phyloP scores from a whole-genome alignment of 805 yeast species.

The Candida tallmaniae region DNA sequence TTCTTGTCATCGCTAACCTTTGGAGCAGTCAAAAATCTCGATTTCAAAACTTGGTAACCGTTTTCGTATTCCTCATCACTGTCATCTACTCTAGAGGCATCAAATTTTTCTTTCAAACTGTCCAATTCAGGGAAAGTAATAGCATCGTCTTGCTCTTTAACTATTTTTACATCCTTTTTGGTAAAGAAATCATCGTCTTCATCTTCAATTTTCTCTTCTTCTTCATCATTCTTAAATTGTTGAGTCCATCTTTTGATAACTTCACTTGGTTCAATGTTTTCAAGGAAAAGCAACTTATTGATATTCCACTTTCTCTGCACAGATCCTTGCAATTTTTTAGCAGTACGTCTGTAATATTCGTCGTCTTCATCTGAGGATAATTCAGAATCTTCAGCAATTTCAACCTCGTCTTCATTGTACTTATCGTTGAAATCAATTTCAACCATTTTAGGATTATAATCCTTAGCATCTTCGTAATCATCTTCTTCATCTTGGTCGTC shows the following conservation, averaged over 20 bases:
- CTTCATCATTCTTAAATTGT: constrained; percentile 40
- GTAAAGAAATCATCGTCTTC: constrained; percentile 55
- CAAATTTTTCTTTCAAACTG: constrained; percentile 44
- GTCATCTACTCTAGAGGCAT: constrained; percentile 20
- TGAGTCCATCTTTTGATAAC: constrained; percentile 69
- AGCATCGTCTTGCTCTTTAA: constrained; percentile 27
- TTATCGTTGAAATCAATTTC: constrained; percentile 44
- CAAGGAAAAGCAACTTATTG: constrained; percentile 73
- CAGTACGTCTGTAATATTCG: constrained; percentile 45
- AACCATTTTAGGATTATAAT: constrained; percentile 33
- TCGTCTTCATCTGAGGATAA: constrained; percentile 35
- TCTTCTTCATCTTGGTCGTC: constrained; percentile 43
- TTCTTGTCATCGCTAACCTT: constrained; percentile 34
- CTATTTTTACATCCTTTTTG: constrained; percentile 30
- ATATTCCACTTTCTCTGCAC: constrained; percentile 67
- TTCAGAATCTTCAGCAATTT: constrained; percentile 44
- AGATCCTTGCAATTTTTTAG: constrained; percentile 56
- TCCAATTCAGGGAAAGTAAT: constrained; percentile 34
- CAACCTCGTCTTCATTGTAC: constrained; percentile 33
- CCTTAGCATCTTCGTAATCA: constrained; percentile 33
- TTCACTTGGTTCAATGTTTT: constrained; percentile 69
- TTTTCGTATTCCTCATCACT: constrained; percentile 38
- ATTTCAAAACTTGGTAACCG: constrained; percentile 38
- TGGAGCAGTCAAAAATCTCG: constrained; percentile 54
- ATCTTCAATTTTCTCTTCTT: constrained; percentile 35